These are phyloP conservation scores for Setaria italica DNA, from an alignment of 202 grass and related monocot genomes.

Conservation along the genomic window DNA sequence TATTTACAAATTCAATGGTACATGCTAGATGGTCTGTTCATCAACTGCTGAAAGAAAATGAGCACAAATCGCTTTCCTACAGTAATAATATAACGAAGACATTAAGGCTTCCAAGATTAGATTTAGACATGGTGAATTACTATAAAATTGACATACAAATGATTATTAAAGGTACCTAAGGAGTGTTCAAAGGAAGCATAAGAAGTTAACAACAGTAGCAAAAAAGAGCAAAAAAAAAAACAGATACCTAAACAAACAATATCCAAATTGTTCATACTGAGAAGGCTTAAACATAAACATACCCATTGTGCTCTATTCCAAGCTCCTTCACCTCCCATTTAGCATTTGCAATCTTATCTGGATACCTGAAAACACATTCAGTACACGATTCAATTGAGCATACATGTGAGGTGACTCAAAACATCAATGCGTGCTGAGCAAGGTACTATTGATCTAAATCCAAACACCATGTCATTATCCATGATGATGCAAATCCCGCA, in stretches of 20 bases:
- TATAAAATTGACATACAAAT: constrained; percentile 31
- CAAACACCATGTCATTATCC: constrained; percentile 36
- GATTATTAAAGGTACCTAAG: constrained; percentile 1
- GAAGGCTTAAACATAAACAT: constrained; percentile 46
- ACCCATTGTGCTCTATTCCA: constrained; percentile 99
- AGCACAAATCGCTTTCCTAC: constrained; percentile 14
- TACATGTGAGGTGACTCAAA: constrained; percentile 18
- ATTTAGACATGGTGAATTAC: constrained; percentile 5
- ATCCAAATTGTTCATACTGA: constrained; percentile 37
- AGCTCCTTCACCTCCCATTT: constrained; percentile 99
- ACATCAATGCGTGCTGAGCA: constrained; percentile 43
- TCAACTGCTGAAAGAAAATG: constrained; percentile 16
- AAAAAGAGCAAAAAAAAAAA: constrained; percentile 17
- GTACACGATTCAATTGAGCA: constrained; percentile 23
- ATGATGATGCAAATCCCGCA: constrained; percentile 15
- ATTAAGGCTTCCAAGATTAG: constrained; percentile 17
- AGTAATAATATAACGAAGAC: constrained; percentile 24
- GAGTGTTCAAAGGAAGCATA: constrained; percentile 26
- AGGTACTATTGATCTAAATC: constrained; percentile 27
- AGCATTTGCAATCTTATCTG: constrained; percentile 95
- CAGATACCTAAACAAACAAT: constrained; percentile 18
- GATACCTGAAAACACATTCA: constrained; percentile 73
- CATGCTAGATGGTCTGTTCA: constrained; percentile 6
- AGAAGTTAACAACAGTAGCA: not conserved
- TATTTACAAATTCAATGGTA: not conserved